Percentiles rank a stretch among this genome's conserved stretches.
These are phyloP conservation scores for Phaeosphaeria sp. DNA, from an alignment of 2,329 filamentous ascomycete species.

Conservation along the genomic window DNA sequence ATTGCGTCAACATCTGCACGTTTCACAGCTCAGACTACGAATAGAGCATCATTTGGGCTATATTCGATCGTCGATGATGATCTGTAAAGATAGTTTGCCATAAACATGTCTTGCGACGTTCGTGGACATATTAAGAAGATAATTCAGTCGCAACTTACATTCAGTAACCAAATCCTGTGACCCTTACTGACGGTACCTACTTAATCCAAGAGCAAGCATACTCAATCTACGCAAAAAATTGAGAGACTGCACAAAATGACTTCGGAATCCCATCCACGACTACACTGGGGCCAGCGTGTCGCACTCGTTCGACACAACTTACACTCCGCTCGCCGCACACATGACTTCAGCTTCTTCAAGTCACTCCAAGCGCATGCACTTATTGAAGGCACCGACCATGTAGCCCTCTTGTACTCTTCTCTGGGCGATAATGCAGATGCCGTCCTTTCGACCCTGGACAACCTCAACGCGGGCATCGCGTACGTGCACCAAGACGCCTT, in stretches of 20 bases:
- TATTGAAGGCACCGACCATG: conserved; percentile 54
- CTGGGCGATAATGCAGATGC: conserved; percentile 53
- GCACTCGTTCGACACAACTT: conserved; percentile 55
- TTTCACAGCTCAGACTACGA: not conserved
- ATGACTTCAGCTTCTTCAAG: conserved; percentile 57
- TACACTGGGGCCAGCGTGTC: conserved; percentile 56
- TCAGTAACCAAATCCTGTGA: not conserved
- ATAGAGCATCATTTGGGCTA: not conserved
- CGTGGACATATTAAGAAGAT: not conserved
- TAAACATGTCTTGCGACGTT: not conserved
- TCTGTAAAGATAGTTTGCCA: not conserved
- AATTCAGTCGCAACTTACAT: not conserved
- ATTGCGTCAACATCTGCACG: not conserved
- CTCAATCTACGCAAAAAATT: not conserved
- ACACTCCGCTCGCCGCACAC: conserved; percentile 52
- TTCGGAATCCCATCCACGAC: conserved; percentile 30
- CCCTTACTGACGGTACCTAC: not conserved
- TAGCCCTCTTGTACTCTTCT: conserved; percentile 49
- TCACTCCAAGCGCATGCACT: conserved; percentile 53
- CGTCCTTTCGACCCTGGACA: conserved; percentile 54
- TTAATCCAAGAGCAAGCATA: not conserved
- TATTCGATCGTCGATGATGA: not conserved
- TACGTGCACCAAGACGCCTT: conserved; percentile 57
- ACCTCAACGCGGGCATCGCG: conserved; percentile 54
- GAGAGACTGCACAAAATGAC: not conserved